Conservation (phyloP, 352 stramenopile genomes). For the Paralagenidium karlingii region DNA sequence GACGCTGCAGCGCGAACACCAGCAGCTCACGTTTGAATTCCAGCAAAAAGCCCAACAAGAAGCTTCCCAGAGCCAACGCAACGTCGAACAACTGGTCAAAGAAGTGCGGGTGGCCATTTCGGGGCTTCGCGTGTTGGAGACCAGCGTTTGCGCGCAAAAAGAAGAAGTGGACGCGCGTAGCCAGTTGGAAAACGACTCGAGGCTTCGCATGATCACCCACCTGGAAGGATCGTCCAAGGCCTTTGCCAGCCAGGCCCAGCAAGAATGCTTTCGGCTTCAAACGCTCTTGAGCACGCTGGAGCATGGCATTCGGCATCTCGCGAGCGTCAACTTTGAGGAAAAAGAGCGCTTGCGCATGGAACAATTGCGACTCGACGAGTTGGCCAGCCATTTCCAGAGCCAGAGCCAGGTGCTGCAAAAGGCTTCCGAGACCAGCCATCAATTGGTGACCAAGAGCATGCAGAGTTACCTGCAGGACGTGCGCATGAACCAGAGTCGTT, state of each 20-base stretch:
- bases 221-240: slow-evolving; percentile 43
- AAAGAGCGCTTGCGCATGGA: slow-evolving; percentile 60
- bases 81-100: no score
- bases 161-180: neutral
- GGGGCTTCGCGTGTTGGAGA: no score
- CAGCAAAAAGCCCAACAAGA: no score
- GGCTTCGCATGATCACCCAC: slow-evolving; percentile 45
- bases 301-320: slow-evolving; percentile 24
- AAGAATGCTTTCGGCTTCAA: slow-evolving; percentile 43
- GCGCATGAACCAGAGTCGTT: slow-evolving; percentile 22
- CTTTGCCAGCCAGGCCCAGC: slow-evolving; percentile 33
- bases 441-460: slow-evolving; percentile 26
- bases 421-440: slow-evolving; percentile 23
- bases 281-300: slow-evolving; percentile 37
- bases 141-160: no score
- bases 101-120: no score
- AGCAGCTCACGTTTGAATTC: no score
- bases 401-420: slow-evolving; percentile 41
- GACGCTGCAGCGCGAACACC: no score
- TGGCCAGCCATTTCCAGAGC: slow-evolving; percentile 52
- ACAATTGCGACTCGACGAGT: slow-evolving; percentile 41
- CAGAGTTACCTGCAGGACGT: slow-evolving; percentile 25
- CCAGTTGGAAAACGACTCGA: slow-evolving; percentile 29
- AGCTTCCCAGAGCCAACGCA: no score
- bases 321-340: slow-evolving; percentile 54